Evolutionary conservation across 768 basidiomycete genomes (phyloP), one percentile per base, ranked within the genome.

Genomic region (Leccinum incarnatum): DNA sequence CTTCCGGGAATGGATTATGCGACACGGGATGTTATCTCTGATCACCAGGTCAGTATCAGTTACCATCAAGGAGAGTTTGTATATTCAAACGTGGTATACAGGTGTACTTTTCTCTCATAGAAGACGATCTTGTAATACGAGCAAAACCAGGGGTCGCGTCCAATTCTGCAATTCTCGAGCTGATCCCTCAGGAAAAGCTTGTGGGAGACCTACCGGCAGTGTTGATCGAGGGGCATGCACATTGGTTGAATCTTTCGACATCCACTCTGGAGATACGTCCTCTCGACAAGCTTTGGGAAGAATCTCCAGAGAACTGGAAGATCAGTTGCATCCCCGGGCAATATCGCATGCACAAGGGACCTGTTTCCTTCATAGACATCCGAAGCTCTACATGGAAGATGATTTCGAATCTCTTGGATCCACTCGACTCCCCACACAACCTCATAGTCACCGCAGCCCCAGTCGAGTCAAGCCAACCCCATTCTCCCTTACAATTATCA

Each of bases 181-280:
- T 48, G 0, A 59, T 74, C 36, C 69, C 74, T 12, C 64, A 53
- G 4, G 50, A 63, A 9, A 64, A 50, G 42, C 36, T 75, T 6
- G 15, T 9, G 2, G 61, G 57, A 2, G 75, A 76, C 55, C 12
- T 75, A 9, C 74, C 74, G 0, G 48, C 14, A 0, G 55, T 63
- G 0, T 34, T 75, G 21, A 56, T 76, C 1, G 40, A 57, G 10
- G 63, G 53, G 1, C 62, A 70, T 27, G 64, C 48, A 23, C 75
- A 74, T 51, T 76, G 75, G 75, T 46, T 76, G 19, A 61, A 75
- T n/a, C 46, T 74, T 4, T 47, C 60, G 11, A 66, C 61, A 0
- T 55, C 53, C 8, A 17, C 51, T 42, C 55, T 75, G 10, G 74
- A 74, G 47, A 62, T 75, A 5, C 70, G 72, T 0, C 70, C 71